Conservation (phyloP, 2,329 filamentous ascomycete species). For the Neonectria sp. region DNA sequence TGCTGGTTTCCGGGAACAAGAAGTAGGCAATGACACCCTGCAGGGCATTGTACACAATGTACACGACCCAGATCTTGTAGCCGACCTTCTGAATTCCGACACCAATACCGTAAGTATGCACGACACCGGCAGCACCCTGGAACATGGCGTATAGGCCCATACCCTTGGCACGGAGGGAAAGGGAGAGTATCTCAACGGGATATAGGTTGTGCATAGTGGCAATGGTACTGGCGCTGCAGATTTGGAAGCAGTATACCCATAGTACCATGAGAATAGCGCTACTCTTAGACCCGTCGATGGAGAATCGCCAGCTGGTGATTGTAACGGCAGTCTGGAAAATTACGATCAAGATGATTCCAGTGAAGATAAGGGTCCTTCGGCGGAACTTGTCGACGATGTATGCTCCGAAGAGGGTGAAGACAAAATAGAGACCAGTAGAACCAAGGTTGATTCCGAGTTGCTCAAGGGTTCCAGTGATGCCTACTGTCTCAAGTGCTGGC, state of each 20-base stretch:
- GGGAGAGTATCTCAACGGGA: constrained; percentile 41
- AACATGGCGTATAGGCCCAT: constrained; percentile 45
- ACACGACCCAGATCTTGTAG: constrained; percentile 44
- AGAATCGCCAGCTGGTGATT: constrained; percentile 41
- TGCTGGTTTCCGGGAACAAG: constrained; percentile 41
- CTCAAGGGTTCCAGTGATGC: constrained; percentile 35
- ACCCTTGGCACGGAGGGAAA: constrained; percentile 41
- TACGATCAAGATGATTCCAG: constrained; percentile 37
- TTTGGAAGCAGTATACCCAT: constrained; percentile 43
- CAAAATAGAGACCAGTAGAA: constrained; percentile 39
- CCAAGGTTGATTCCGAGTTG: constrained; percentile 41
- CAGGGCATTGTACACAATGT: constrained; percentile 39
- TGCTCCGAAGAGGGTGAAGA: constrained; percentile 42
- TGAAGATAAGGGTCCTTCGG: constrained; percentile 40
- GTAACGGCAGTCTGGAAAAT: constrained; percentile 40
- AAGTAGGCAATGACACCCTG: constrained; percentile 40
- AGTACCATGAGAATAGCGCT: constrained; percentile 33
- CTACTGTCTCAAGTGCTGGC: constrained; percentile 36
- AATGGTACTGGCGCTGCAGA: constrained; percentile 44
- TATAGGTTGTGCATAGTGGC: constrained; percentile 45
- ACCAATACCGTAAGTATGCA: constrained; percentile 43
- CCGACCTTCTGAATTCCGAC: constrained; percentile 38
- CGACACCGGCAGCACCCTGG: constrained; percentile 40
- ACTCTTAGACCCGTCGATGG: background rate
- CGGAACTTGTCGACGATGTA: constrained; percentile 40